A percentile compares a stretch with the other conserved stretches of the same genome.
phyloP scores from a whole-genome alignment of 768 basidiomycete genomes.

The Gautieria morchelliformis region DNA sequence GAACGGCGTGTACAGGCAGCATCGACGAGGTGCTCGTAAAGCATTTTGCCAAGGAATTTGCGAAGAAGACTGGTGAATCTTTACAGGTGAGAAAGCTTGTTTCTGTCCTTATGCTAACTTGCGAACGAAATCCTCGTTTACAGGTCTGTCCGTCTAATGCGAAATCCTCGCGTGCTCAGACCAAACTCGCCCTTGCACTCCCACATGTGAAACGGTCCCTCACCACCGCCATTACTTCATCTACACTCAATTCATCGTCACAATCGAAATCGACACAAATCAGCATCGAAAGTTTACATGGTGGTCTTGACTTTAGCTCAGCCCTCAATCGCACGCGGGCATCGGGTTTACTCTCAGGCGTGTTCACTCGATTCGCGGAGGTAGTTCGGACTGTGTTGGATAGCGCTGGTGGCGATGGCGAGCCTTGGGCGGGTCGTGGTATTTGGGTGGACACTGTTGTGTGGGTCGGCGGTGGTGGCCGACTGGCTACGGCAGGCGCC shows the following conservation, averaged over 20 bases:
- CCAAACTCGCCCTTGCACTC: conserved; percentile 86
- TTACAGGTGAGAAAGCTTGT: neutral
- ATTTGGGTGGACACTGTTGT: conserved; percentile 18
- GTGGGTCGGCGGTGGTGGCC: conserved; percentile 16
- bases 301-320: conserved; percentile 83
- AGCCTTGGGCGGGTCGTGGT: conserved; percentile 8
- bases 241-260: neutral
- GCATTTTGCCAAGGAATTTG: conserved; percentile 92
- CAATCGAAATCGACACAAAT: neutral
- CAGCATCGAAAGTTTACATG: conserved; percentile 81
- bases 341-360: neutral
- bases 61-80: conserved; percentile 63
- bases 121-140: conserved; percentile 33
- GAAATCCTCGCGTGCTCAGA: conserved; percentile 71
- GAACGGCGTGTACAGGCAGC: conserved; percentile 41
- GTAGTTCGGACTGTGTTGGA: conserved; percentile 1
- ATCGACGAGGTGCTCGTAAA: conserved; percentile 80
- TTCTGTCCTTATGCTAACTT: neutral
- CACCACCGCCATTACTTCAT: conserved; percentile 79
- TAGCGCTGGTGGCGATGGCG: conserved; percentile 11
- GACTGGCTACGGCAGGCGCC: conserved; percentile 12
- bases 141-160: conserved; percentile 51
- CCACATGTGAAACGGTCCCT: conserved; percentile 94
- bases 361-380: conserved; percentile 16
- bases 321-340: conserved; percentile 44